Conservation (phyloP, 345 rosid species). For the Chamaenerion angustifolium region DNA sequence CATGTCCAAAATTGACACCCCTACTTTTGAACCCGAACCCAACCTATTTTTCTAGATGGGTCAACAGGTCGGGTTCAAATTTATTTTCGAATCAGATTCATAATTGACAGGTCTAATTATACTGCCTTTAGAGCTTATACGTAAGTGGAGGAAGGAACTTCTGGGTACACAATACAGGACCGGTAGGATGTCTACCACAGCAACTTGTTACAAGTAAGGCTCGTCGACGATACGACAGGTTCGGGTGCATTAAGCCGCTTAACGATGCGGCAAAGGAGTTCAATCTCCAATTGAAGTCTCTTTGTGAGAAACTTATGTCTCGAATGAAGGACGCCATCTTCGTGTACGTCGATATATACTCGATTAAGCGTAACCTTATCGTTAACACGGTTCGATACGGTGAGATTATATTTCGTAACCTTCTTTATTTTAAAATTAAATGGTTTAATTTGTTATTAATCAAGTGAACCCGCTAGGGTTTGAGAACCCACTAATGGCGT, state of each 20-base stretch:
- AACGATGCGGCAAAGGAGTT: constrained; percentile 45
- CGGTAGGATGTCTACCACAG: constrained; percentile 60
- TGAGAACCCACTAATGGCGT: constrained; percentile 35
- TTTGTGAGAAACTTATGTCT: constrained; percentile 25
- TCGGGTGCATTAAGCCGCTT: constrained; percentile 44
- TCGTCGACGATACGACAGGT: constrained; percentile 35
- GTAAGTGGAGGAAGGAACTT: constrained; percentile 50
- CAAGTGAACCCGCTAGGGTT: constrained; percentile 22
- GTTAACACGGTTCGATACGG: constrained; percentile 30
- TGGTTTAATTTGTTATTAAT: too few relatives aligned
- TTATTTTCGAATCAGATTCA: too few relatives aligned
- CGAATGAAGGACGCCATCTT: constrained; percentile 32
- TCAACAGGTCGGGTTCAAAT: too few relatives aligned
- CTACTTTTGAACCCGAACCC: too few relatives aligned
- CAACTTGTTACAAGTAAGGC: constrained; percentile 29
- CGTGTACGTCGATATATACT: constrained; percentile 50
- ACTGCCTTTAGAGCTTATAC: constrained; percentile 22
- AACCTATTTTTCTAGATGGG: too few relatives aligned
- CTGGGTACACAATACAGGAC: constrained; percentile 73
- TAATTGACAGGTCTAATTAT: too few relatives aligned
- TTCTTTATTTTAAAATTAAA: too few relatives aligned
- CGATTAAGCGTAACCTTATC: constrained; percentile 33
- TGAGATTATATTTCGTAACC: constrained; percentile 3
- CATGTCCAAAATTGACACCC: too few relatives aligned
- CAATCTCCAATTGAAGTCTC: constrained; percentile 33